Evolutionary conservation across 2,329 filamentous ascomycete genomes (phyloP).

Genomic region (Trichoderma sp.): DNA sequence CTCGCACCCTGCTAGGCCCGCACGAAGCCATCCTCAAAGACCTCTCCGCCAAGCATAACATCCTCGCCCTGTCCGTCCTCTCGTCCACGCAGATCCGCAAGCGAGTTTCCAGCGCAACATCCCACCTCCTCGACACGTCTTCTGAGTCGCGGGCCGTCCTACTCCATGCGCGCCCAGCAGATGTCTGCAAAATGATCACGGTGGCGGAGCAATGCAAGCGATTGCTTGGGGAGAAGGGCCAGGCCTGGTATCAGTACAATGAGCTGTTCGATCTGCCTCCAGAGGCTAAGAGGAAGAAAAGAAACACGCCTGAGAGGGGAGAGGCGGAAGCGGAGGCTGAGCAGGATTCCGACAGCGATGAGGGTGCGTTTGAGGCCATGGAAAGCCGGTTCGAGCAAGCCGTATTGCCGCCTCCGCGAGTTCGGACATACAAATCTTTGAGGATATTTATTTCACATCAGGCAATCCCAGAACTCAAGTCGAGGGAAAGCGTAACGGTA

Average conservation of each 20-base stretch:
- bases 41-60: slow-evolving; percentile 46
- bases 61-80: slow-evolving; percentile 53
- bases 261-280: slow-evolving; percentile 48
- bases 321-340: slow-evolving; percentile 38
- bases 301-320: slow-evolving; percentile 40
- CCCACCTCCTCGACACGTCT: slow-evolving; percentile 40
- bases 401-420: slow-evolving; percentile 44
- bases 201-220: slow-evolving; percentile 64
- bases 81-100: slow-evolving; percentile 59
- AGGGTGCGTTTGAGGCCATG: slow-evolving; percentile 56
- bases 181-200: slow-evolving; percentile 64
- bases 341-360: slow-evolving; percentile 30
- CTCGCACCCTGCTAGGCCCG: slow-evolving; percentile 32
- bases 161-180: slow-evolving; percentile 48
- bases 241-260: slow-evolving; percentile 56
- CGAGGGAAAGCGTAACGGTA: slow-evolving; percentile 43
- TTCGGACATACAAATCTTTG: slow-evolving; percentile 52
- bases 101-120: slow-evolving; percentile 45
- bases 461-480: slow-evolving; percentile 54
- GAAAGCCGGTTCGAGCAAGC: slow-evolving; percentile 55
- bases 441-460: slow-evolving; percentile 56
- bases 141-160: slow-evolving; percentile 39
- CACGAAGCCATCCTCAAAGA: slow-evolving; percentile 43
- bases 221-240: slow-evolving; percentile 46
- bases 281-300: slow-evolving; percentile 22